phyloP scores from a whole-genome alignment of 805 yeast species.

The Suhomyces vadensis region DNA sequence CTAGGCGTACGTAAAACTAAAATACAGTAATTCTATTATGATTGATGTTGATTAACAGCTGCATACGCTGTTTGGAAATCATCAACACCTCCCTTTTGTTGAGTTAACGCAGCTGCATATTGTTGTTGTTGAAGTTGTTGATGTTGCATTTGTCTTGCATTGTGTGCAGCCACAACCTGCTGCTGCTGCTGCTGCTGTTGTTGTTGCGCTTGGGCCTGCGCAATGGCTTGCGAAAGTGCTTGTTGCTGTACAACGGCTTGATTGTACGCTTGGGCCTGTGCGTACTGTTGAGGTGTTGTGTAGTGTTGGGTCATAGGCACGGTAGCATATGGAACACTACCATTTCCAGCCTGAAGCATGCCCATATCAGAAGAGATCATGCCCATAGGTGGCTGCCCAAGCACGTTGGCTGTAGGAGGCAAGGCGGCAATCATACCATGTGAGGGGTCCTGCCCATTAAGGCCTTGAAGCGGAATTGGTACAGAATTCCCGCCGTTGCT shows the following conservation, averaged over 20 bases:
- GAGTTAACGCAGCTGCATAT: constrained; percentile 8
- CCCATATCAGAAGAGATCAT: constrained; percentile 11
- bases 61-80: constrained; percentile 4
- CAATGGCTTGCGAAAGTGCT: constrained; percentile 23
- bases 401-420: constrained; percentile 1
- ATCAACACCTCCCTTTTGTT: constrained; percentile 3
- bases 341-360: constrained; percentile 7
- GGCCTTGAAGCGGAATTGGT: constrained; percentile 3
- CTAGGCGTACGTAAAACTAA: constrained; percentile 2
- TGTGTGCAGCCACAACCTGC: constrained; percentile 14
- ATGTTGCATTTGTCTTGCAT: constrained; percentile 5
- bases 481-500: background rate
- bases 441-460: constrained; percentile 3
- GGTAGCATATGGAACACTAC: constrained; percentile 7
- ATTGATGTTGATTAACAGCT: constrained; percentile 3
- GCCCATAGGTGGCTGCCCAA: constrained; percentile 10
- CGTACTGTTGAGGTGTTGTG: constrained; percentile 8
- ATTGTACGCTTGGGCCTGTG: constrained; percentile 13
- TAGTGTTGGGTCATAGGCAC: constrained; percentile 9
- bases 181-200: constrained; percentile 17
- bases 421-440: constrained; percentile 3
- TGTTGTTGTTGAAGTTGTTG: constrained; percentile 13
- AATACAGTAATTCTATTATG: constrained; percentile 2
- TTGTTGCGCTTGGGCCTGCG: constrained; percentile 18
- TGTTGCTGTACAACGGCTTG: constrained; percentile 24